phyloP scores from a whole-genome alignment of 2,329 filamentous ascomycete species.

The Epichloe scottii region DNA sequence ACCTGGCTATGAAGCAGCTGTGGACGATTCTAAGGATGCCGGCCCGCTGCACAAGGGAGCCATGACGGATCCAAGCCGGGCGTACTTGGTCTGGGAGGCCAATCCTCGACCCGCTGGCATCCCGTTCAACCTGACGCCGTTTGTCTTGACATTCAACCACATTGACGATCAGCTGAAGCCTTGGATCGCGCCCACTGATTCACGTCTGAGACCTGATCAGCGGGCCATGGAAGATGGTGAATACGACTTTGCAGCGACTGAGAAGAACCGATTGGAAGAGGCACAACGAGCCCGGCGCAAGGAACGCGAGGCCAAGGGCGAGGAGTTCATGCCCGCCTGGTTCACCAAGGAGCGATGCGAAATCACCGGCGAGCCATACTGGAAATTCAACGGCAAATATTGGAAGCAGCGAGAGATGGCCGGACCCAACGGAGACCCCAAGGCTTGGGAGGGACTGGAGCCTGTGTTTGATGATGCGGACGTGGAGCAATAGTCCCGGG shows the following conservation, averaged over 20 bases:
- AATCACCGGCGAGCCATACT: slow-evolving; percentile 77
- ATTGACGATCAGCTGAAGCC: slow-evolving; percentile 69
- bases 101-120: slow-evolving; percentile 70
- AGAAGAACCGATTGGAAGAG: slow-evolving; percentile 92
- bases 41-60: slow-evolving; percentile 32
- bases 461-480: slow-evolving; percentile 50
- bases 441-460: slow-evolving; percentile 60
- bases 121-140: slow-evolving; percentile 94
- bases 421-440: slow-evolving; percentile 41
- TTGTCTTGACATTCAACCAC: slow-evolving; percentile 88
- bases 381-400: slow-evolving; percentile 81
- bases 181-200: slow-evolving; percentile 82
- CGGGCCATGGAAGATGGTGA: slow-evolving; percentile 97
- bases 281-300: slow-evolving; percentile 70
- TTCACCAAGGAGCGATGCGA: slow-evolving; percentile 63
- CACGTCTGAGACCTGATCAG: slow-evolving; percentile 84
- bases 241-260: slow-evolving; percentile 82
- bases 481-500: slow-evolving; percentile 5
- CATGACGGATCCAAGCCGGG: slow-evolving; percentile 55
- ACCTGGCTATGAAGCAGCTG: slow-evolving; percentile 70
- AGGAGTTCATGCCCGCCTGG: slow-evolving; percentile 77
- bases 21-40: slow-evolving; percentile 41
- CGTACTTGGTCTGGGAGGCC: slow-evolving; percentile 87
- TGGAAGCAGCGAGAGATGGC: slow-evolving; percentile 64
- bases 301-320: slow-evolving; percentile 60